These are phyloP conservation scores for Hapsidospora chrysogenum DNA, from an alignment of 495 filamentous ascomycete species.

Conservation along the genomic window DNA sequence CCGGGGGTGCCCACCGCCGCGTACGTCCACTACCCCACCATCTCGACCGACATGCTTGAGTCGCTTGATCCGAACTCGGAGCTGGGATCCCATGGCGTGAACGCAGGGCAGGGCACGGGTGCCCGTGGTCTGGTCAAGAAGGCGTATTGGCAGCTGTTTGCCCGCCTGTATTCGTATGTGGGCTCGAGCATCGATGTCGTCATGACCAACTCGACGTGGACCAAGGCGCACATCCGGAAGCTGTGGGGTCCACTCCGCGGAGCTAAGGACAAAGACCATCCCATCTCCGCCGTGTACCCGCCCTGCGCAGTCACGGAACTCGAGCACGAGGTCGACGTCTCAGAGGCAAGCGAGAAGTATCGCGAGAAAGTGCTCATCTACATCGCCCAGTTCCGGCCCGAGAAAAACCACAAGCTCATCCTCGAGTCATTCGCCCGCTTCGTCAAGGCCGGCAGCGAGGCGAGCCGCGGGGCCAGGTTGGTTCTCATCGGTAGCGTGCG, in stretches of 20 bases:
- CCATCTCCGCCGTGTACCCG: constrained; percentile 66
- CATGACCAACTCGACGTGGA: constrained; percentile 96
- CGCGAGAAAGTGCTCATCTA: constrained; percentile 64
- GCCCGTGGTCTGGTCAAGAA: constrained; percentile 48
- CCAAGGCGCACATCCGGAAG: constrained; percentile 60
- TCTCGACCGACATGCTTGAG: constrained; percentile 92
- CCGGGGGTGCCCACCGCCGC: constrained; percentile 67
- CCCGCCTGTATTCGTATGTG: constrained; percentile 60
- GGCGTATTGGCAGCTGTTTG: constrained; percentile 76
- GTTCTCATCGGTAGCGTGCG: constrained; percentile 80
- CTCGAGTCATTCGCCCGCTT: constrained; percentile 70
- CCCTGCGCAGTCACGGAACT: constrained; percentile 81
- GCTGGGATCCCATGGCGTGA: constrained; percentile 54
- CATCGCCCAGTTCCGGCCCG: constrained; percentile 92
- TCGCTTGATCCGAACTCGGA: constrained; percentile 48
- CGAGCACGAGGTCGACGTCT: constrained; percentile 50
- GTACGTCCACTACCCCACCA: constrained; percentile 96
- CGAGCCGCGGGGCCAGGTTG: constrained; percentile 41
- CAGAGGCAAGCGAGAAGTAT: constrained; percentile 40
- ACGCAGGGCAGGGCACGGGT: constrained; percentile 65
- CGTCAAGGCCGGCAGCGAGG: constrained; percentile 20
- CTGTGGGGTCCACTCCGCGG: constrained; percentile 54
- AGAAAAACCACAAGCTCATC: constrained; percentile 85
- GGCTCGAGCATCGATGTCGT: constrained; percentile 75
- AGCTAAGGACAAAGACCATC: constrained; percentile 20